Evolutionary conservation across 805 yeast genomes (phyloP), one percentile per base, ranked within the genome.

Genomic region (Ogataea angusta): DNA sequence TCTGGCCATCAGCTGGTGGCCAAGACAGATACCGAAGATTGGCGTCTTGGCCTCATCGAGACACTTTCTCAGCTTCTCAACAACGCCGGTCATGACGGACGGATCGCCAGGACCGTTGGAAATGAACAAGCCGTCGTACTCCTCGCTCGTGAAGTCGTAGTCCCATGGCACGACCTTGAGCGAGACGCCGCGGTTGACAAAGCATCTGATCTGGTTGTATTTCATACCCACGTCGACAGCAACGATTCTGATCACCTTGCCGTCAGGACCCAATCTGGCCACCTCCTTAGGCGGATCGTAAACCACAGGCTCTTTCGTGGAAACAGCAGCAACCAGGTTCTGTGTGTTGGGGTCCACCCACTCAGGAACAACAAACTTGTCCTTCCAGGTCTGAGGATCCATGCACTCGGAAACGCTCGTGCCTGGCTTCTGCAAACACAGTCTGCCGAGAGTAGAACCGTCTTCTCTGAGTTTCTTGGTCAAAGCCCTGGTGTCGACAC

Each of bases 51-150:
- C 84, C 26, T 76, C 73, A 31, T 72, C 71, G 43, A 91, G 62
- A 25, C 77, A 85, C 30, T 63, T 64, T 28, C 72, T 53, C 57
- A 93, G 69, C 53, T 75, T 80, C 29, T 67, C 72, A 25, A 84
- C 84, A 45, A 88, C 76, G 15, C 72, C 76, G 32, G 78, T 64
- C 79, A 93, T 75, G 43, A 85, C 87, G 31, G 93, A 77, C 43
- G 99, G 99, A 69, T 93, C 98, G 78, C 99, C 99, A 21, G 99
- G 99, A 72, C 99, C 99, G 67, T 93, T 93, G 41, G 97, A 90
- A 51, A 91, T 72, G 67, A 93, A 93, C 56, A 93, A 74, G 72
- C 99, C 99, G 64, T 93, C 99, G 62, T 84, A 93, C 48, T 80
- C 74, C 66, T 88, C 95, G 36, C 67, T 57, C 47, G 85, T 70